A percentile compares a stretch with the other conserved stretches of the same genome.
Conservation (phyloP, 768 basidiomycete species). For the Pleurotus sapidus region DNA sequence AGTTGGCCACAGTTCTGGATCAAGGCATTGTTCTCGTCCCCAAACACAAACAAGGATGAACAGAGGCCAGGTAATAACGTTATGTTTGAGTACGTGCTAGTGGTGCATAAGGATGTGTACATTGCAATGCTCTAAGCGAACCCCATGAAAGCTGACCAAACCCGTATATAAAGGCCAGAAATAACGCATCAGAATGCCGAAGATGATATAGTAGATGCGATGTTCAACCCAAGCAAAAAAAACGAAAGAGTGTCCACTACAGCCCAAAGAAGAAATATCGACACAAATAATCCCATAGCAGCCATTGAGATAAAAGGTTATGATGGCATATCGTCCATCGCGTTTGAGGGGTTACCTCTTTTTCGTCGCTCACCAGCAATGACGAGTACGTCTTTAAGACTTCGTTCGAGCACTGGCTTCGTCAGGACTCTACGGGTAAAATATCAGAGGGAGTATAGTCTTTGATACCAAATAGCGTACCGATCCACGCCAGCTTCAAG, state of each 20-base stretch:
- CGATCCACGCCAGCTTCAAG: constrained; percentile 72
- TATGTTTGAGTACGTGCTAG: background rate
- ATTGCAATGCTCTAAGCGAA: background rate
- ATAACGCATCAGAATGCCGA: background rate
- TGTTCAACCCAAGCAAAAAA: constrained; percentile 3
- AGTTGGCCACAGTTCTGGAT: background rate
- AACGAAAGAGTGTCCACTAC: background rate
- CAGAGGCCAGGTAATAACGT: background rate
- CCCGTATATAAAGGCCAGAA: constrained; percentile 2
- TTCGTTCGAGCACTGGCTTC: constrained; percentile 74
- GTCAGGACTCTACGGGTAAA: constrained; percentile 56
- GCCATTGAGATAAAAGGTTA: constrained; percentile 5
- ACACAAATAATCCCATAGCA: constrained; percentile 1
- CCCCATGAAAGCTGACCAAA: constrained; percentile 3
- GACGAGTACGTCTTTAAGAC: constrained; percentile 41
- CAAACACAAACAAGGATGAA: background rate
- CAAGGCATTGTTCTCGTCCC: background rate
- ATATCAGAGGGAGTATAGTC: too few relatives aligned
- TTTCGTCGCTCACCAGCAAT: constrained; percentile 46
- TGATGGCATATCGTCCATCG: constrained; percentile 8
- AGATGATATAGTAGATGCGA: constrained; percentile 5
- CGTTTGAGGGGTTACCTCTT: constrained; percentile 8
- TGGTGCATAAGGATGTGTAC: background rate
- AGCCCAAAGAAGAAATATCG: constrained; percentile 6
- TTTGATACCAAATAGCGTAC: constrained; percentile 34